phyloP scores from a whole-genome alignment of 495 filamentous ascomycete genomes.

The Rostrohypoxylon terebratum region DNA sequence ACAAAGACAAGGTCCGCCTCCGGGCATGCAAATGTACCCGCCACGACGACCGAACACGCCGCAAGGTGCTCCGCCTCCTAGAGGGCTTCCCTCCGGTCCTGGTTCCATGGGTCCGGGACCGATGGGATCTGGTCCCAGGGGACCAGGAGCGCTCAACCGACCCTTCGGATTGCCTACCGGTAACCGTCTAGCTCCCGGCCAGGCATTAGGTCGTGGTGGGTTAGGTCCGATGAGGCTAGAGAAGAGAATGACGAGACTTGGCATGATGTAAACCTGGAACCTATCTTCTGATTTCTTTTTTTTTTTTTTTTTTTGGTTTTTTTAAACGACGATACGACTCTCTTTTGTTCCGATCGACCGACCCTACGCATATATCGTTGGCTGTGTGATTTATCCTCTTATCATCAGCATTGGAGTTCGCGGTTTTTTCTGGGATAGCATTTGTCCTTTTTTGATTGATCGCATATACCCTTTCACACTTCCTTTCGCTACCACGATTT shows the following conservation, averaged over 20 bases:
- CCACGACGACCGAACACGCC: constrained; percentile 48
- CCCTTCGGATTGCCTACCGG: constrained; percentile 49
- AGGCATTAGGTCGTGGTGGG: constrained; percentile 46
- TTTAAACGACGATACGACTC: constrained; percentile 38
- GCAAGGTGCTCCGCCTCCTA: constrained; percentile 46
- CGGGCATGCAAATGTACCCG: constrained; percentile 51
- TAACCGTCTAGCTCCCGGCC: constrained; percentile 49
- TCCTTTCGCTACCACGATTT: constrained; percentile 23
- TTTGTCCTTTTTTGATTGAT: constrained; percentile 24
- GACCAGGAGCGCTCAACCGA: constrained; percentile 38
- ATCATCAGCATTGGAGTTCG: constrained; percentile 43
- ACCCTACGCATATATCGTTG: constrained; percentile 7
- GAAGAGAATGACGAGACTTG: constrained; percentile 84
- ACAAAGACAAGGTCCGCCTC: constrained; percentile 51
- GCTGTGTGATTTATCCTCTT: constrained; percentile 20
- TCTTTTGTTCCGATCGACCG: constrained; percentile 32
- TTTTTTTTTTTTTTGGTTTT: constrained; percentile 16
- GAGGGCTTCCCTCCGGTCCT: constrained; percentile 52
- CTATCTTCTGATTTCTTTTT: constrained; percentile 4
- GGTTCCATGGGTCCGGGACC: constrained; percentile 22
- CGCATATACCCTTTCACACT: constrained; percentile 42
- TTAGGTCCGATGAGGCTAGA: constrained; percentile 63
- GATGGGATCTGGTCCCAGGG: constrained; percentile 19
- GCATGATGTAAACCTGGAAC: constrained; percentile 75
- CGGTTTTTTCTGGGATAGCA: constrained; percentile 33